phyloP scores from a whole-genome alignment of 2,329 filamentous ascomycete species.

The Diaporthe citri region DNA sequence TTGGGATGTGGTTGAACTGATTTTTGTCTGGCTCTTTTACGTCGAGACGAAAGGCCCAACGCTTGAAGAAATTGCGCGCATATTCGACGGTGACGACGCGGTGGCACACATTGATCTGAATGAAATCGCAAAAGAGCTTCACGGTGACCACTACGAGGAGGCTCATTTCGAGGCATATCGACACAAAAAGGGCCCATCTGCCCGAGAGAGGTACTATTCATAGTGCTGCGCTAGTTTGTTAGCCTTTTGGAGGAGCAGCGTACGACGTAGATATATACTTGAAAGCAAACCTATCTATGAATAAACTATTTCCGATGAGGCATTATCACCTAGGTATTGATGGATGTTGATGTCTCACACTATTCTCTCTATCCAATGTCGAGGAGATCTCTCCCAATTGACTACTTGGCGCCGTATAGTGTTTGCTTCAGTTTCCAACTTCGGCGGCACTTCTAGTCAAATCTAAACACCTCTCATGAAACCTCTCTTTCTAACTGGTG shows the following conservation, averaged over 20 bases:
- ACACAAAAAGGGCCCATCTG: conserved; percentile 34
- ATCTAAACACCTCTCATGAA: conserved; percentile 48
- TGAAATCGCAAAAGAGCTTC: conserved; percentile 68
- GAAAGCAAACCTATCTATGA: not conserved
- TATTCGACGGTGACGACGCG: conserved; percentile 76
- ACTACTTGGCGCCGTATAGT: not conserved
- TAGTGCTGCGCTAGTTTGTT: not conserved
- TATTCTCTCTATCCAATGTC: not conserved
- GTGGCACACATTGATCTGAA: conserved; percentile 67
- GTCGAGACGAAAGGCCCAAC: conserved; percentile 79
- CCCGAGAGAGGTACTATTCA: conserved; percentile 37
- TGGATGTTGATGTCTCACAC: not conserved
- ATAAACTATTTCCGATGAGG: not conserved
- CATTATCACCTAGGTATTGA: not conserved
- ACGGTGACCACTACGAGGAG: conserved; percentile 52
- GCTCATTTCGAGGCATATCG: conserved; percentile 35
- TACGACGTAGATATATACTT: not conserved
- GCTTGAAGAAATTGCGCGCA: conserved; percentile 77
- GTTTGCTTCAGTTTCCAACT: not conserved
- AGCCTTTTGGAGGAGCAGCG: not conserved
- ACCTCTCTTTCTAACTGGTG: conserved; percentile 48
- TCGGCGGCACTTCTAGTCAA: not conserved
- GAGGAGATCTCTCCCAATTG: too few species aligned
- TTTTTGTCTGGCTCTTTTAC: conserved; percentile 76
- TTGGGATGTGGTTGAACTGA: conserved; percentile 71